phyloP scores from a whole-genome alignment of 441 rosid species.

The Euphorbia corollata region DNA sequence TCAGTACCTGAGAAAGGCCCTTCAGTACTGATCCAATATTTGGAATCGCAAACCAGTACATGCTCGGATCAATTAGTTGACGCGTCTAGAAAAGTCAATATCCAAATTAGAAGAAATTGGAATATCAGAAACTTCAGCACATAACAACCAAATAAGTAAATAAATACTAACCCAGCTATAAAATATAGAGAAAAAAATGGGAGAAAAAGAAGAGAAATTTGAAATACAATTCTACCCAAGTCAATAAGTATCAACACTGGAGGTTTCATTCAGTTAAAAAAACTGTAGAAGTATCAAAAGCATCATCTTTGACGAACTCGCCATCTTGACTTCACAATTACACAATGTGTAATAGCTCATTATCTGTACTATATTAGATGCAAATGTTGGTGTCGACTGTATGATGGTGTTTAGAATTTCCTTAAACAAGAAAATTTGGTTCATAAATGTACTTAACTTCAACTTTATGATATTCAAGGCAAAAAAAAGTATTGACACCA shows the following conservation, averaged over 20 bases:
- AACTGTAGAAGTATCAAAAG: neutral
- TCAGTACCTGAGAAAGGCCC: slow-evolving; percentile 72
- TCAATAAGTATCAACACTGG: too few species aligned
- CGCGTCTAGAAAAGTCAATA: slow-evolving; percentile 48
- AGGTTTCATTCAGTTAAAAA: too few species aligned
- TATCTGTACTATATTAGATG: neutral
- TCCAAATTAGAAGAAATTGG: neutral
- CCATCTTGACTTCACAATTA: neutral
- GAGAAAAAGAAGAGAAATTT: neutral
- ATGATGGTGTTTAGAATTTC: neutral
- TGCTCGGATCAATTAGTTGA: slow-evolving; percentile 74
- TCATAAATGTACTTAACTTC: neutral
- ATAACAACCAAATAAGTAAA: slow-evolving; percentile 3
- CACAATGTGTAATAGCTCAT: neutral
- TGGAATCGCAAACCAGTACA: slow-evolving; percentile 93
- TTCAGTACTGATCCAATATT: slow-evolving; percentile 71
- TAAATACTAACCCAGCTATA: neutral
- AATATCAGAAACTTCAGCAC: neutral
- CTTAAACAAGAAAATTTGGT: neutral
- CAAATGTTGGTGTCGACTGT: neutral
- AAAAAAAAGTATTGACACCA: neutral
- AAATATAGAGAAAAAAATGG: neutral
- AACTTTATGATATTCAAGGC: neutral
- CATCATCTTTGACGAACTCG: neutral
- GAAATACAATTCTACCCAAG: neutral